A percentile compares a stretch with the other conserved stretches of the same genome.
phyloP scores from a whole-genome alignment of 441 rosid species.

The Melastoma candidum region DNA sequence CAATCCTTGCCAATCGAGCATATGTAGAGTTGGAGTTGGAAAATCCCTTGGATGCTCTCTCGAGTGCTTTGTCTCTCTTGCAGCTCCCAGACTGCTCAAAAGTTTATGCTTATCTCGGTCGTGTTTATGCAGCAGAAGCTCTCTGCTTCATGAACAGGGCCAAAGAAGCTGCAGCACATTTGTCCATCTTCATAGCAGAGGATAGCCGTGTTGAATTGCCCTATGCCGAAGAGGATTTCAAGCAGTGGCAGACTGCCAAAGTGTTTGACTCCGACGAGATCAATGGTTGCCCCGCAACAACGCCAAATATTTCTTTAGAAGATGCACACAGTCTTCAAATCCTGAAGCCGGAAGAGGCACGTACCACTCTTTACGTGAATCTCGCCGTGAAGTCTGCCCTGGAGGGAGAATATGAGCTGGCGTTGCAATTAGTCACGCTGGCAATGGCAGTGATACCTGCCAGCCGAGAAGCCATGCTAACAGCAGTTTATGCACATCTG shows the following conservation, averaged over 20 bases:
- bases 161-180: slow-evolving; percentile 72
- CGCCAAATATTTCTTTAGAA: slow-evolving; percentile 28
- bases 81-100: slow-evolving; percentile 59
- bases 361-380: slow-evolving; percentile 66
- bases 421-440: slow-evolving; percentile 40
- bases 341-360: slow-evolving; percentile 82
- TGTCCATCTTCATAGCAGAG: slow-evolving; percentile 53
- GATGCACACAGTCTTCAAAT: slow-evolving; percentile 23
- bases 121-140: slow-evolving; percentile 84
- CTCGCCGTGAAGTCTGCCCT: slow-evolving; percentile 57
- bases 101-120: slow-evolving; percentile 67
- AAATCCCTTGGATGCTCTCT: slow-evolving; percentile 71
- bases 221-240: slow-evolving; percentile 55
- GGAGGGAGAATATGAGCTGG: slow-evolving; percentile 66
- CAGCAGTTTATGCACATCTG: slow-evolving; percentile 71
- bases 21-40: slow-evolving; percentile 79
- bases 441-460: slow-evolving; percentile 50
- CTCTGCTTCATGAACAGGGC: slow-evolving; percentile 79
- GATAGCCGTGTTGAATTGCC: slow-evolving; percentile 53
- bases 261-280: slow-evolving; percentile 53
- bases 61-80: slow-evolving; percentile 56
- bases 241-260: slow-evolving; percentile 46
- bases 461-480: slow-evolving; percentile 59
- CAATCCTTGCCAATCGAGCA: slow-evolving; percentile 69
- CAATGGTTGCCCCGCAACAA: slow-evolving; percentile 29